phyloP scores from a whole-genome alignment of 352 stramenopile species.

The Pythium dissotocum region DNA sequence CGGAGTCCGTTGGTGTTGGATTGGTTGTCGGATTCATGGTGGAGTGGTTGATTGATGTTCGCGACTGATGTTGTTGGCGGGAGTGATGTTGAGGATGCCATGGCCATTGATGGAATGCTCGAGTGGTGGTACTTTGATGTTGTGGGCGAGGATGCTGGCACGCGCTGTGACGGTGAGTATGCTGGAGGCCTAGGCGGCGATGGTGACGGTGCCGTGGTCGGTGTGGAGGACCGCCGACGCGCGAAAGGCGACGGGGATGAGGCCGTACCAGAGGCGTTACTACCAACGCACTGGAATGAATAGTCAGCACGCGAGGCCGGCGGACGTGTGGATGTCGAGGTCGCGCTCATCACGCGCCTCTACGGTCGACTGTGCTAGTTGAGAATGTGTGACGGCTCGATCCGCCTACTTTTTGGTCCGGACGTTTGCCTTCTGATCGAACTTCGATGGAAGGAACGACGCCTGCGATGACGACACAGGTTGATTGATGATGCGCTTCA shows the following conservation, averaged over 20 bases:
- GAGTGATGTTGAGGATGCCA: neutral
- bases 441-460: slow-evolving; percentile 4
- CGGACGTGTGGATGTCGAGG: slow-evolving; percentile 11
- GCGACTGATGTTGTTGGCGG: neutral
- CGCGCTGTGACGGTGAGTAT: neutral
- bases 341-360: slow-evolving; percentile 17
- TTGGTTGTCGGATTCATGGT: slow-evolving; percentile 1
- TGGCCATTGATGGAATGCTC: slow-evolving; percentile 3
- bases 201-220: slow-evolving; percentile 8
- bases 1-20: slow-evolving; percentile 33
- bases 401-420: neutral
- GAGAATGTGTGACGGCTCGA: neutral
- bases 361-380: neutral
- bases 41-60: neutral
- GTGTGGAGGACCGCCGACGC: slow-evolving; percentile 20
- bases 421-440: neutral
- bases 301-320: slow-evolving; percentile 20
- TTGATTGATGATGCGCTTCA: slow-evolving; percentile 5
- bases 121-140: slow-evolving; percentile 1
- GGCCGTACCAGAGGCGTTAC: neutral
- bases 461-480: slow-evolving; percentile 6
- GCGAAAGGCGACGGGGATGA: neutral
- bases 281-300: slow-evolving; percentile 13
- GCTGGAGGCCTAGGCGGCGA: neutral
- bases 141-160: neutral